phyloP scores from a whole-genome alignment of 2,329 filamentous ascomycete species.

The Xylariales sp. region DNA sequence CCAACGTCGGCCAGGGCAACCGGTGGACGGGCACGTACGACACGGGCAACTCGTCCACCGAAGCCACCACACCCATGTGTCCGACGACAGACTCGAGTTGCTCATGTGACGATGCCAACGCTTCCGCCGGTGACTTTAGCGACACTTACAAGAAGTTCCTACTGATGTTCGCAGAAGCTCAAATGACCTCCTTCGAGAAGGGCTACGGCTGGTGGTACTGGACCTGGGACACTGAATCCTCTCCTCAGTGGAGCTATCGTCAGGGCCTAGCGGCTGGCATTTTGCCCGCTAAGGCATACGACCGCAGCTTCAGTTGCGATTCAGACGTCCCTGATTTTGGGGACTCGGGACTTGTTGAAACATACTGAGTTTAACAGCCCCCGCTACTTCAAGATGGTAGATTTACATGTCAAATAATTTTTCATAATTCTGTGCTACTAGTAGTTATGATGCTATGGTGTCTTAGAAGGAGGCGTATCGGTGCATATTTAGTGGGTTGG shows the following conservation, averaged over 20 bases:
- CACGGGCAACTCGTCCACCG: constrained; percentile 70
- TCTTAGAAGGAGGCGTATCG: constrained; percentile 5
- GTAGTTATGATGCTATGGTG: background rate
- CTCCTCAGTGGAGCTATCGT: constrained; percentile 93
- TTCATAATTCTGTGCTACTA: background rate
- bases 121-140: constrained; percentile 74
- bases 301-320: constrained; percentile 76
- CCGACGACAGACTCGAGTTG: constrained; percentile 75
- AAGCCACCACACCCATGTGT: constrained; percentile 78
- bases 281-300: constrained; percentile 79
- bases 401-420: background rate
- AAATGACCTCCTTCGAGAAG: constrained; percentile 94
- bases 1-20: constrained; percentile 87
- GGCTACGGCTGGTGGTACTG: constrained; percentile 99
- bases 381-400: background rate
- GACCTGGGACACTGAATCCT: constrained; percentile 93
- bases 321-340: constrained; percentile 65
- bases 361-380: constrained; percentile 52
- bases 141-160: constrained; percentile 85
- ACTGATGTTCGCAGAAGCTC: constrained; percentile 90
- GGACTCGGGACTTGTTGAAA: constrained; percentile 60
- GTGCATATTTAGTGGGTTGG: constrained; percentile 30
- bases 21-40: constrained; percentile 92
- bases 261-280: constrained; percentile 81
- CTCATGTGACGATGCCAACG: constrained; percentile 80